These are phyloP conservation scores for Cytospora piceae DNA, from an alignment of 2,329 filamentous ascomycete species.

Conservation along the genomic window DNA sequence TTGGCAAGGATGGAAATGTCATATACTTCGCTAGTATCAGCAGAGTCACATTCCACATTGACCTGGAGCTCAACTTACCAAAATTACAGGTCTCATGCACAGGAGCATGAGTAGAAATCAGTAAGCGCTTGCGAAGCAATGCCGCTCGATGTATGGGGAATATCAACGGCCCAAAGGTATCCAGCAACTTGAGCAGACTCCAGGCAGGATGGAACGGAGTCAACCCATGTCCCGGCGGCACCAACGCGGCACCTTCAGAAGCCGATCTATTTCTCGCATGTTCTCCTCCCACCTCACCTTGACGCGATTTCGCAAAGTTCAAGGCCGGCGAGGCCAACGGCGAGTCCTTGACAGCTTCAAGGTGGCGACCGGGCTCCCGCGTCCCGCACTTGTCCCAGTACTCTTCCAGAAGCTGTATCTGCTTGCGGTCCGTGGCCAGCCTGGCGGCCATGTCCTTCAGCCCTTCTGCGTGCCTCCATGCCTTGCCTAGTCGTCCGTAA, in stretches of 20 bases:
- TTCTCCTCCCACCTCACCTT: conserved; percentile 43
- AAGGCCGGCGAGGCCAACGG: conserved; percentile 57
- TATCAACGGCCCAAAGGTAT: conserved; percentile 85
- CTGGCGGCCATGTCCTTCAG: conserved; percentile 74
- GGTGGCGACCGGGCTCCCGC: conserved; percentile 43
- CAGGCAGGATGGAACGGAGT: conserved; percentile 84
- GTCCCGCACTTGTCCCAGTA: conserved; percentile 75
- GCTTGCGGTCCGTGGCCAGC: conserved; percentile 67
- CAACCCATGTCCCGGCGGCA: conserved; percentile 66
- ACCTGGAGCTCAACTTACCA: conserved; percentile 57
- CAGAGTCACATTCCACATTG: neutral
- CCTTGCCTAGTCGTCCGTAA: conserved; percentile 81
- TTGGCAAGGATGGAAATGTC: conserved; percentile 91
- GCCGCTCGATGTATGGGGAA: conserved; percentile 91
- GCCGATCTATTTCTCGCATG: conserved; percentile 61
- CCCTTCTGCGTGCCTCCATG: conserved; percentile 82
- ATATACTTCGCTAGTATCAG: conserved; percentile 65
- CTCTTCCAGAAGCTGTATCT: conserved; percentile 68
- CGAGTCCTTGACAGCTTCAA: conserved; percentile 47
- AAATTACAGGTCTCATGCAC: conserved; percentile 87
- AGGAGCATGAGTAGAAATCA: conserved; percentile 84
- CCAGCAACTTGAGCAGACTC: conserved; percentile 76
- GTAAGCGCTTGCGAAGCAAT: conserved; percentile 81
- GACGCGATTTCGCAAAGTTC: conserved; percentile 46
- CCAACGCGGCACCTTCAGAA: conserved; percentile 63